phyloP scores from a whole-genome alignment of 805 yeast genomes.

The Wickerhamomyces subpelliculosus region DNA sequence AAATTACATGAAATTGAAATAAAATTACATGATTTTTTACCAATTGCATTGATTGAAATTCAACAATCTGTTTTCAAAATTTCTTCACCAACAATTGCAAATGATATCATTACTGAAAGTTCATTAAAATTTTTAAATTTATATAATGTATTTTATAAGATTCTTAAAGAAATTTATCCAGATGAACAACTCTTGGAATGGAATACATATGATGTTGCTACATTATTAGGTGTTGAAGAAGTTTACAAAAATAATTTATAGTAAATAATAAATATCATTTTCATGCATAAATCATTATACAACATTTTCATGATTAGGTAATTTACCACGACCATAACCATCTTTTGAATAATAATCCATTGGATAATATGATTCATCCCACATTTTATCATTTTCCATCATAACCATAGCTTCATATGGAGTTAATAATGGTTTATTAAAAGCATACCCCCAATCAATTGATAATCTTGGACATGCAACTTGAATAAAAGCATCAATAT shows the following conservation, averaged over 20 bases:
- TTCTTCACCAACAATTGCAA: constrained; percentile 57
- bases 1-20: constrained; percentile 36
- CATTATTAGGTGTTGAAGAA: constrained; percentile 63
- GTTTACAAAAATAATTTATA: constrained; percentile 8
- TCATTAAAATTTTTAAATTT: constrained; percentile 39
- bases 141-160: constrained; percentile 29
- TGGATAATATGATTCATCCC: constrained; percentile 67
- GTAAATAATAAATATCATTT: not conserved
- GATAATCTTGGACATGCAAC: constrained; percentile 96
- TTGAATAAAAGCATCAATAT: constrained; percentile 91
- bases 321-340: constrained; percentile 86
- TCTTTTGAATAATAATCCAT: constrained; percentile 92
- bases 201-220: constrained; percentile 55
- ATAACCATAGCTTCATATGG: constrained; percentile 96
- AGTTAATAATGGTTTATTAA: constrained; percentile 81
- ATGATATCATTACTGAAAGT: constrained; percentile 45
- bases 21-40: constrained; percentile 44
- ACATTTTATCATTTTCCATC: constrained; percentile 62
- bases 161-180: constrained; percentile 28
- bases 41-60: constrained; percentile 53
- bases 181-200: constrained; percentile 36
- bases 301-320: constrained; percentile 44
- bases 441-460: constrained; percentile 99
- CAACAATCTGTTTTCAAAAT: constrained; percentile 52
- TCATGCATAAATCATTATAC: constrained; percentile 11